Percentiles rank a stretch among this genome's conserved stretches.
phyloP scores from a whole-genome alignment of 176 grass and related monocot genomes.

The Thalia dealbata region DNA sequence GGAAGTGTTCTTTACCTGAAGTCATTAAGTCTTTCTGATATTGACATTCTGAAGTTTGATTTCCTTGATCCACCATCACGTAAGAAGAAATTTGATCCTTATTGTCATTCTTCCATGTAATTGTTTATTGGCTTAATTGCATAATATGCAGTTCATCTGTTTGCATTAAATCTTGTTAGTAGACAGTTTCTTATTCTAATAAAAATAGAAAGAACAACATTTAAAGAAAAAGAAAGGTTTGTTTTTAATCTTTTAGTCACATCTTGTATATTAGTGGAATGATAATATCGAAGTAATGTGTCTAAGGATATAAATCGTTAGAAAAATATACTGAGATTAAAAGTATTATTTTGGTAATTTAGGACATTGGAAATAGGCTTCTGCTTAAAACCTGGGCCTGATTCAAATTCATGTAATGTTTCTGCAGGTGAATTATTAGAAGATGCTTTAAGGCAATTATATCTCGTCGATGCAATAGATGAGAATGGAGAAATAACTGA shows the following conservation, averaged over 20 bases:
- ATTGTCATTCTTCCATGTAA: slow-evolving; percentile 15
- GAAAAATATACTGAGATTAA: too few relatives aligned
- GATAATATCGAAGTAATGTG: too few relatives aligned
- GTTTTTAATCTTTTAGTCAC: too few relatives aligned
- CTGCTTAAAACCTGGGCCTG: background rate
- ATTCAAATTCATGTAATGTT: slow-evolving; percentile 8
- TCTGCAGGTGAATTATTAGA: slow-evolving; percentile 80
- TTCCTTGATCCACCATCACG: slow-evolving; percentile 97
- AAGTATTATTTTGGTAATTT: too few relatives aligned
- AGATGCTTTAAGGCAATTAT: slow-evolving; percentile 95
- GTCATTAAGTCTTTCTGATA: slow-evolving; percentile 79
- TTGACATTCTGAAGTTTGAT: slow-evolving; percentile 91
- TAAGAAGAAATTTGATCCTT: slow-evolving; percentile 40
- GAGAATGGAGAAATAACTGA: slow-evolving; percentile 80
- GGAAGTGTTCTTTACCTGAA: slow-evolving; percentile 79
- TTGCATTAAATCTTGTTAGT: background rate
- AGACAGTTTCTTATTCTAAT: background rate
- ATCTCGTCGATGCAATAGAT: slow-evolving; percentile 95
- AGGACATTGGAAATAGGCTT: background rate
- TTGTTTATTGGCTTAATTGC: slow-evolving; percentile 10
- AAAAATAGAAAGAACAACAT: too few relatives aligned
- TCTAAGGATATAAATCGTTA: too few relatives aligned
- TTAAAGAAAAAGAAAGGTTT: too few relatives aligned
- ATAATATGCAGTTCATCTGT: background rate
- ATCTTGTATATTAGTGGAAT: too few relatives aligned